Evolutionary conservation across 1,139 yeast genomes (phyloP).

Genomic region (Candida albicans): DNA sequence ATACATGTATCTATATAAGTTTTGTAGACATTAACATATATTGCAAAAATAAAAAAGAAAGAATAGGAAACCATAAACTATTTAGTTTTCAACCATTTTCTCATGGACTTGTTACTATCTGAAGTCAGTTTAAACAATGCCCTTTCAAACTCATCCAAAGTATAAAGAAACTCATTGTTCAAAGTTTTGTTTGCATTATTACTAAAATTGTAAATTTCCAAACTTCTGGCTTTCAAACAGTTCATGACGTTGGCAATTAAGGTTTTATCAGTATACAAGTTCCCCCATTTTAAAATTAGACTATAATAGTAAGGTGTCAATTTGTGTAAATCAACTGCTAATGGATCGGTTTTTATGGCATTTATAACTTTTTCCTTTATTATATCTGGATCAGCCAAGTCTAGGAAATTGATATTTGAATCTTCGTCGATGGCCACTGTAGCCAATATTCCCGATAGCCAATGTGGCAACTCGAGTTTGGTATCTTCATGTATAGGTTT

Average conservation of each 20-base stretch:
- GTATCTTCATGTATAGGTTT: slow-evolving; percentile 62
- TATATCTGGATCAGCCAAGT: slow-evolving; percentile 67
- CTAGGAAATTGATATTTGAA: slow-evolving; percentile 55
- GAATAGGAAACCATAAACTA: not conserved
- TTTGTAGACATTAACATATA: too few species aligned
- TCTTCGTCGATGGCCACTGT: slow-evolving; percentile 41
- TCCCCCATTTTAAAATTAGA: slow-evolving; percentile 73
- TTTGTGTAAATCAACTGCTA: slow-evolving; percentile 64
- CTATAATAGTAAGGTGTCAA: slow-evolving; percentile 67
- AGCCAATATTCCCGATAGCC: slow-evolving; percentile 81
- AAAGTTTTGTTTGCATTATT: slow-evolving; percentile 49
- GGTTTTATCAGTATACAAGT: slow-evolving; percentile 65
- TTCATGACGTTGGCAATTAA: slow-evolving; percentile 54
- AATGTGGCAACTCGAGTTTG: slow-evolving; percentile 77
- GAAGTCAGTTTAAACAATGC: slow-evolving; percentile 57
- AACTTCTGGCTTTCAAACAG: slow-evolving; percentile 63
- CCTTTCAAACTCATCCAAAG: slow-evolving; percentile 77
- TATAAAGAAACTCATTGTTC: slow-evolving; percentile 53
- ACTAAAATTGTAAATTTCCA: slow-evolving; percentile 72
- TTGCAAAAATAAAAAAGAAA: too few species aligned
- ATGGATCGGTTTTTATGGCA: slow-evolving; percentile 78
- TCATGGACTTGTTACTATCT: slow-evolving; percentile 61
- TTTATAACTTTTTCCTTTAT: slow-evolving; percentile 65
- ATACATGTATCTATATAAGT: slow-evolving; percentile 2
- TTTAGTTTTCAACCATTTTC: slow-evolving; percentile 52